A percentile compares a stretch with the other conserved stretches of the same genome.
phyloP scores from a whole-genome alignment of 768 basidiomycete species.

The Myochromella boudieri region DNA sequence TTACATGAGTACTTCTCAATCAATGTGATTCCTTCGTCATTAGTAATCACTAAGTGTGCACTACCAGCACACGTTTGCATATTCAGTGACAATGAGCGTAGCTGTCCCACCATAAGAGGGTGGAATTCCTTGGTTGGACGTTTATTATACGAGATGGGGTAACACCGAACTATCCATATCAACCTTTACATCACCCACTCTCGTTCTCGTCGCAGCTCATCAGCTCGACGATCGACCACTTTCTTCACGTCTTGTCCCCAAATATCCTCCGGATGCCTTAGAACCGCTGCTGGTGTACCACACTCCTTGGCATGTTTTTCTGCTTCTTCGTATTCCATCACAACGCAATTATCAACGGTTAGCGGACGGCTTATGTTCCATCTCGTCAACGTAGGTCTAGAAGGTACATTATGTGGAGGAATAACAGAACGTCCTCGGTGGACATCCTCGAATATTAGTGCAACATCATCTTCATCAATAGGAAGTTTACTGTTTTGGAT shows the following conservation, averaged over 20 bases:
- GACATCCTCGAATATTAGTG: constrained; percentile 85
- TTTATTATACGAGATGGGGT: too few species aligned
- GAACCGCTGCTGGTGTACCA: constrained; percentile 25
- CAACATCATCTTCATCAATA: constrained; percentile 81
- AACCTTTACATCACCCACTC: too few species aligned
- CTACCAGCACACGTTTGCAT: too few species aligned
- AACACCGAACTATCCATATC: too few species aligned
- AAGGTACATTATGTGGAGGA: constrained; percentile 75
- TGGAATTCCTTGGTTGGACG: too few species aligned
- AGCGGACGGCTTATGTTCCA: constrained; percentile 76
- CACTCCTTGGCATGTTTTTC: constrained; percentile 60
- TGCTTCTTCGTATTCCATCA: constrained; percentile 77
- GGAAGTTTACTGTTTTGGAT: constrained; percentile 74
- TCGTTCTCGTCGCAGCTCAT: constrained; percentile 57
- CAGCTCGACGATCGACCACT: constrained; percentile 55
- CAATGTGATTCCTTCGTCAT: too few species aligned
- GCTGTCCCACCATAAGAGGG: too few species aligned
- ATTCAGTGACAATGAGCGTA: too few species aligned
- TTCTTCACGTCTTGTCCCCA: constrained; percentile 69
- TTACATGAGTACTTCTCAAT: too few species aligned
- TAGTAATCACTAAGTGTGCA: too few species aligned
- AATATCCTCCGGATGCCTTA: constrained; percentile 47
- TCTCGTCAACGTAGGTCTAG: constrained; percentile 71
- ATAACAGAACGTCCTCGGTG: constrained; percentile 74
- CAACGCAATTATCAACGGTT: constrained; percentile 78